Evolutionary conservation across 805 yeast genomes (phyloP), one percentile per base, ranked within the genome.

Genomic region (Lachancea meyersii): DNA sequence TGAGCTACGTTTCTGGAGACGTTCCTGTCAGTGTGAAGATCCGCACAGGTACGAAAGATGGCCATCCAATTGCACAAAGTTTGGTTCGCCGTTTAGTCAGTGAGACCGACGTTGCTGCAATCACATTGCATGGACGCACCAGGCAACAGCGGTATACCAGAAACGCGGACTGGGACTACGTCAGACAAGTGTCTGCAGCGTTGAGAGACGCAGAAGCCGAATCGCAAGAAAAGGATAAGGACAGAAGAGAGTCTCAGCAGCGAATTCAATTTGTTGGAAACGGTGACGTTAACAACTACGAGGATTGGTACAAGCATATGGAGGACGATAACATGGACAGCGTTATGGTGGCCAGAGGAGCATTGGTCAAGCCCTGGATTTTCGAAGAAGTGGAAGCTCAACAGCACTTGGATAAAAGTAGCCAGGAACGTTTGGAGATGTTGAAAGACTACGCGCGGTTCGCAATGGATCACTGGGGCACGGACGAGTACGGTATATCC

Each of bases 281-380:
- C 57, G 99, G 99, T 40, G 99, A 93, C 61, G 77, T 87, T 36
- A 89, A 72, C 68, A 82, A 86, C 16, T 79, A 75, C 67, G 84
- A 84, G 55, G 97, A 93, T 60, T 93, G 96, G 95, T 76, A 86
- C 62, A 72, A 70, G 26, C 88, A 83, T 9, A 70, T 80, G 32
- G 52, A 54, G 32, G 75, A 79, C 37, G 76, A 76, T 23, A 83
- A 84, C 18, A 80, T 91, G 45, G 98, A 93, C 66, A 79, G 93
- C 23, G 95, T 88, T 14, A 93, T 94, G 97, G 86, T 93, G 42
- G 98, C 97, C 2, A 76, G 99, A 57, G 98, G 97, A 43, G 97
- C 97, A 1, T 74, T 93, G 50, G 89, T 93, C 61, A 93, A 93
- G 66, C 99, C 99, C 27, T 93, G 99, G 99, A 86, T 93, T 40